Percentiles rank a stretch among this genome's conserved stretches.
These are phyloP conservation scores for Striga asiatica DNA, from an alignment of 257 asterid genomes.

Conservation along the genomic window DNA sequence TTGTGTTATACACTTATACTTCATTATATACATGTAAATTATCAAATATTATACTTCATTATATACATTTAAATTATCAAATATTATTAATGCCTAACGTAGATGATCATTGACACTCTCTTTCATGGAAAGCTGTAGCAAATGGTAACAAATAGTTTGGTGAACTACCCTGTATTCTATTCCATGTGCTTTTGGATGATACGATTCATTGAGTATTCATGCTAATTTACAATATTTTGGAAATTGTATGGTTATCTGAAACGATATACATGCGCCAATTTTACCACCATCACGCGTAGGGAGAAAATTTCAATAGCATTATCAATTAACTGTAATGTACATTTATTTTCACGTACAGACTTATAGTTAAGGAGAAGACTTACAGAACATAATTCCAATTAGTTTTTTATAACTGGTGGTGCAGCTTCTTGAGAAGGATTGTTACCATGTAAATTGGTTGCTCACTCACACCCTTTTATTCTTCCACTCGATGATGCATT, in stretches of 20 bases:
- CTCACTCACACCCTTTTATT: neutral
- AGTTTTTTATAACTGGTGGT: neutral
- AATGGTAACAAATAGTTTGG: neutral
- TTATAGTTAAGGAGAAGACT: neutral
- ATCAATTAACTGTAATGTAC: neutral
- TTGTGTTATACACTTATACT: too few relatives aligned
- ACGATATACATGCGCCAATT: neutral
- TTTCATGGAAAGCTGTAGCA: neutral
- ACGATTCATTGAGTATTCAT: neutral
- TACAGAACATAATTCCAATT: neutral
- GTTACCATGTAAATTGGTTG: neutral
- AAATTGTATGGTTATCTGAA: constrained; percentile 3
- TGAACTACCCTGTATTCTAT: constrained; percentile 2
- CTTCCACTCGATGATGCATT: neutral
- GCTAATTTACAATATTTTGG: neutral
- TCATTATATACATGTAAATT: too few relatives aligned
- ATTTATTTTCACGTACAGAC: neutral
- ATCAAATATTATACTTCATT: too few relatives aligned
- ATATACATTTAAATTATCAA: neutral
- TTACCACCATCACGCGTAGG: neutral
- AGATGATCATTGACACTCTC: neutral
- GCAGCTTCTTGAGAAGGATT: neutral
- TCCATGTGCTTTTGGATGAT: constrained; percentile 3
- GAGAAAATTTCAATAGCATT: neutral
- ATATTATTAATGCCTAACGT: neutral